Conservation (phyloP, 352 stramenopile species). For the Phytophthora megakarya region DNA sequence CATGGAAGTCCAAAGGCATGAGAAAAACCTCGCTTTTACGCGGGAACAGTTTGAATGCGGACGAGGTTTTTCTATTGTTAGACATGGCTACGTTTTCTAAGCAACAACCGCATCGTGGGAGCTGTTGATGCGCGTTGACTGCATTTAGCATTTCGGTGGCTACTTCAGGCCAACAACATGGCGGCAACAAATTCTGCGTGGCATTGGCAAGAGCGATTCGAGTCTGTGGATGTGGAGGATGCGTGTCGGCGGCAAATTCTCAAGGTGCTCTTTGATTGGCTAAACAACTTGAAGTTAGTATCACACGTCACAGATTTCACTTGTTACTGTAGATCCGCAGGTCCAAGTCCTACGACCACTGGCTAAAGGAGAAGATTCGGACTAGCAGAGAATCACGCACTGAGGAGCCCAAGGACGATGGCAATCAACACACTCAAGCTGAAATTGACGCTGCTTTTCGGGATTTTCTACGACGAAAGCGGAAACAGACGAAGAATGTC, state of each 20-base stretch:
- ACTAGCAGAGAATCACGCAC: neutral
- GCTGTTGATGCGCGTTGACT: neutral
- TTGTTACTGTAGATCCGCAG: constrained; percentile 46
- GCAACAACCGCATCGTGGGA: constrained; percentile 14
- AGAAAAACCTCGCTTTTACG: constrained; percentile 10
- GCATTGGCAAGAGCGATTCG: constrained; percentile 75
- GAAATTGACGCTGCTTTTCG: constrained; percentile 44
- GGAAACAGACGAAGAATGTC: constrained; percentile 28
- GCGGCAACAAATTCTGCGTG: constrained; percentile 27
- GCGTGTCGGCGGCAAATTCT: constrained; percentile 53
- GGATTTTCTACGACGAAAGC: constrained; percentile 47
- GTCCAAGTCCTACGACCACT: constrained; percentile 47
- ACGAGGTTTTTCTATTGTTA: constrained; percentile 19
- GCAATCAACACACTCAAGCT: constrained; percentile 22
- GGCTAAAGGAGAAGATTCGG: constrained; percentile 45
- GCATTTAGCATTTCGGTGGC: constrained; percentile 4
- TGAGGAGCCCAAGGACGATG: neutral
- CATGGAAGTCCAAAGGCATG: neutral
- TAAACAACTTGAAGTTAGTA: neutral
- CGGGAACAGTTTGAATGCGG: constrained; percentile 17
- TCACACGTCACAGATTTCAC: constrained; percentile 10
- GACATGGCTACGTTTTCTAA: constrained; percentile 21
- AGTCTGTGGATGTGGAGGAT: constrained; percentile 35
- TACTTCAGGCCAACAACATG: neutral
- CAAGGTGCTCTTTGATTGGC: constrained; percentile 37